Percentiles rank a stretch among this genome's conserved stretches.
Conservation (phyloP, 805 yeast species). For the Candida alai region DNA sequence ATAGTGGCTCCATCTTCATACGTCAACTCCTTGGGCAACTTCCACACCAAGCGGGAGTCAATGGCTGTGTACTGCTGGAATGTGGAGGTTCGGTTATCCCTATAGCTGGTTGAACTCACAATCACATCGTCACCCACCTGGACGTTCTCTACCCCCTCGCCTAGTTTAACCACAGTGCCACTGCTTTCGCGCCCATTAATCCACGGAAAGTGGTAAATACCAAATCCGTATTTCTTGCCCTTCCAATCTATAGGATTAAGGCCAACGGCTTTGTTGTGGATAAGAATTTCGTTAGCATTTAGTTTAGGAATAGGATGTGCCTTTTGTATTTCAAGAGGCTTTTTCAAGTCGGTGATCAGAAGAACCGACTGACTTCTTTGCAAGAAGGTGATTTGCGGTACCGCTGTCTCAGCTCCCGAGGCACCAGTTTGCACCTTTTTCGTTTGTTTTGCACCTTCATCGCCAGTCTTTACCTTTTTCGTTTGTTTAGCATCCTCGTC, state of each 20-base stretch:
- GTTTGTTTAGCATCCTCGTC: background rate
- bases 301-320: conserved; percentile 18
- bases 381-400: conserved; percentile 3
- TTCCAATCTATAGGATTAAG: conserved; percentile 50
- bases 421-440: conserved; percentile 1
- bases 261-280: conserved; percentile 32
- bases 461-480: background rate
- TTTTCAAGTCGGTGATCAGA: conserved; percentile 16
- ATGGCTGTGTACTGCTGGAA: conserved; percentile 44
- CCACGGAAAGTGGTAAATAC: conserved; percentile 48
- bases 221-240: conserved; percentile 42
- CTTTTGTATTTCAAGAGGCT: conserved; percentile 16
- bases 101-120: conserved; percentile 43
- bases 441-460: background rate
- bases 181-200: conserved; percentile 46
- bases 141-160: conserved; percentile 26
- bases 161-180: conserved; percentile 35
- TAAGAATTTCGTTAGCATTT: conserved; percentile 19
- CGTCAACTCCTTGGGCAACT: conserved; percentile 29
- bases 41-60: conserved; percentile 45
- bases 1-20: conserved; percentile 42
- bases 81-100: conserved; percentile 44
- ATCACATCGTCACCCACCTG: conserved; percentile 36
- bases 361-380: conserved; percentile 15
- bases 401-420: background rate